Percentiles rank a stretch among this genome's conserved stretches.
Conservation (phyloP, 345 rosid species). For the Hibiscus mutabilis region DNA sequence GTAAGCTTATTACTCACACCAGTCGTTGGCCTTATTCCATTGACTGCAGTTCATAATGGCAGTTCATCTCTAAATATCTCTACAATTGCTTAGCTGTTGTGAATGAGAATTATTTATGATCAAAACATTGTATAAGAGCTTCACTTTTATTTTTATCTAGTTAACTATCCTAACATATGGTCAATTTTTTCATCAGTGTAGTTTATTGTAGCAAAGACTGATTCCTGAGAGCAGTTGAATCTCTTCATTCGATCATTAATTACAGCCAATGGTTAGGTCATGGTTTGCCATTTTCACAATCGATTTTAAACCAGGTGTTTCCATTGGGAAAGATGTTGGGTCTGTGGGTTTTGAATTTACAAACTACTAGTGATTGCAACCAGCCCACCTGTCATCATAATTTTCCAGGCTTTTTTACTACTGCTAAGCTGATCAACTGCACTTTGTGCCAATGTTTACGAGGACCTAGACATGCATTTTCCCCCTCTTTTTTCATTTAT, state of each 20-base stretch:
- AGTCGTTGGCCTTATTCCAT: background rate
- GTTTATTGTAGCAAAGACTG: background rate
- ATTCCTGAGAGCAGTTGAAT: background rate
- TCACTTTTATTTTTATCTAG: background rate
- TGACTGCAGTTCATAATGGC: background rate
- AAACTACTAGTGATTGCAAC: background rate
- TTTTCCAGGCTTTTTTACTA: background rate
- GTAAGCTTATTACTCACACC: background rate
- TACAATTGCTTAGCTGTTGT: background rate
- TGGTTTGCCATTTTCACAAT: background rate
- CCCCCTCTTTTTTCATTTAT: background rate
- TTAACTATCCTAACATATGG: background rate
- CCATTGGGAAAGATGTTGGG: background rate
- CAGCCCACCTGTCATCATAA: background rate
- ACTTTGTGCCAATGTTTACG: background rate
- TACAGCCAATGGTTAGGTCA: background rate
- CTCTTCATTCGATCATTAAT: background rate
- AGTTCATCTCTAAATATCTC: background rate
- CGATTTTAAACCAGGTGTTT: background rate
- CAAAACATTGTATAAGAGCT: background rate
- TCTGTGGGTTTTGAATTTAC: background rate
- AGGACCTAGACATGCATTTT: background rate
- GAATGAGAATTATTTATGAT: background rate
- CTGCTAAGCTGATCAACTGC: background rate
- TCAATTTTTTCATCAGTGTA: background rate